These are phyloP conservation scores for Aureobasidium sp. DNA, from an alignment of 2,329 filamentous ascomycete species.

Conservation along the genomic window DNA sequence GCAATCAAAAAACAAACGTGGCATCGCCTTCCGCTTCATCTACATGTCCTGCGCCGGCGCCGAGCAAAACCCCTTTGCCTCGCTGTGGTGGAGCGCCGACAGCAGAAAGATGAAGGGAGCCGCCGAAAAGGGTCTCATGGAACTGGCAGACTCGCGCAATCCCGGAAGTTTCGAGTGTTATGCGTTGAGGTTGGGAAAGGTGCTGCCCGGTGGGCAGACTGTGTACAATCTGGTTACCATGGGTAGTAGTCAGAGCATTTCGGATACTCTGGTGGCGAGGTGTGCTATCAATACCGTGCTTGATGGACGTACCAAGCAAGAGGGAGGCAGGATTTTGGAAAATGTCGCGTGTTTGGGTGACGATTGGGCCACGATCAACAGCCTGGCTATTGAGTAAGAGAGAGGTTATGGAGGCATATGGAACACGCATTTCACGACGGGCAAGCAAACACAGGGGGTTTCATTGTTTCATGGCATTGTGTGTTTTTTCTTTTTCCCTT, in stretches of 20 bases:
- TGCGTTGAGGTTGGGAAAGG: conserved; percentile 24
- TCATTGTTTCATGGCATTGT: not conserved
- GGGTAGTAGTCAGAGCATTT: conserved; percentile 23
- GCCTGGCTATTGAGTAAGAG: not conserved
- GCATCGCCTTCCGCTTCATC: conserved; percentile 33
- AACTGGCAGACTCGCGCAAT: conserved; percentile 22
- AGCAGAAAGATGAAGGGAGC: conserved; percentile 29
- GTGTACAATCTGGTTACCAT: conserved; percentile 24
- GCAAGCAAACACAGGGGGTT: too few species aligned
- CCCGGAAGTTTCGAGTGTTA: conserved; percentile 28
- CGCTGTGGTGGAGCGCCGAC: conserved; percentile 29
- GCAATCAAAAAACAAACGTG: conserved; percentile 17
- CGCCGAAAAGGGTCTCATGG: conserved; percentile 29
- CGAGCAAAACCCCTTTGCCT: conserved; percentile 31
- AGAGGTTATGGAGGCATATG: not conserved
- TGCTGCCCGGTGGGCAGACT: conserved; percentile 24
- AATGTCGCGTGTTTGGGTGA: conserved; percentile 28
- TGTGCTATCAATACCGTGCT: conserved; percentile 23
- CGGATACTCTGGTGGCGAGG: conserved; percentile 25
- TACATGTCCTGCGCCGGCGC: conserved; percentile 32
- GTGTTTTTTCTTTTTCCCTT: not conserved
- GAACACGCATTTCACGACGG: not conserved
- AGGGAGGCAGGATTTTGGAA: conserved; percentile 26
- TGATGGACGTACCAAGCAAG: conserved; percentile 23
- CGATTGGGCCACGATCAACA: conserved; percentile 28